Evolutionary conservation across 2,329 filamentous ascomycete species (phyloP).

Genomic region (Colletotrichum lupini): DNA sequence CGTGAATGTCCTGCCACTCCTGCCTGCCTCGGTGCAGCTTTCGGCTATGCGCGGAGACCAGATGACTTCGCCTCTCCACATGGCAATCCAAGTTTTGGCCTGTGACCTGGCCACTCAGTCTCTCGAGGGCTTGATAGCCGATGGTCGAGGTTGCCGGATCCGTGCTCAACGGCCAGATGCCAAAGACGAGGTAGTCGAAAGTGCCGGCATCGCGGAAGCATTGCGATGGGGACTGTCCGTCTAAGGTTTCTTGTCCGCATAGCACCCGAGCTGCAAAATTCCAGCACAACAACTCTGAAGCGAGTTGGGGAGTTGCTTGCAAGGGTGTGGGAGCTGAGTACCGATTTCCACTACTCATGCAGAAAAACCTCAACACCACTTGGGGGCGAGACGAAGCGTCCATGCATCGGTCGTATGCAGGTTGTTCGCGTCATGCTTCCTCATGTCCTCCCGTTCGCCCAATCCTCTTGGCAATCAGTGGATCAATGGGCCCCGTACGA

Average conservation of each 20-base stretch:
- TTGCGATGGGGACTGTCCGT: constrained; percentile 6
- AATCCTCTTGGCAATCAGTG: constrained; percentile 17
- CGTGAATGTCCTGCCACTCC: not conserved
- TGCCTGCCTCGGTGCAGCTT: not conserved
- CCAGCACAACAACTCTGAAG: not conserved
- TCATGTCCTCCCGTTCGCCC: constrained; percentile 10
- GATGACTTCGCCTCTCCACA: not conserved
- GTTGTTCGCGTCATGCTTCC: constrained; percentile 14
- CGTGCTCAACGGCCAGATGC: not conserved
- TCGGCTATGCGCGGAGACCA: not conserved
- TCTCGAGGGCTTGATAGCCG: not conserved
- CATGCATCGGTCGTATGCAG: constrained; percentile 14
- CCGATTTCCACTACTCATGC: constrained; percentile 9
- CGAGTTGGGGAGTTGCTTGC: constrained; percentile 12
- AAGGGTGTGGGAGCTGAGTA: constrained; percentile 8
- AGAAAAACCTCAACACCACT: constrained; percentile 12
- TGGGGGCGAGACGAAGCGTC: constrained; percentile 23
- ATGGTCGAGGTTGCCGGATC: not conserved
- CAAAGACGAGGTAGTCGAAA: constrained; percentile 1
- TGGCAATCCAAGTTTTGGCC: not conserved
- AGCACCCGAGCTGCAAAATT: constrained; percentile 6
- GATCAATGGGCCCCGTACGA: constrained; percentile 5
- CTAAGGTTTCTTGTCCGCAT: constrained; percentile 13
- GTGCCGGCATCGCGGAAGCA: constrained; percentile 25
- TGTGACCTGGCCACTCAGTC: not conserved